phyloP scores from a whole-genome alignment of 345 rosid species.

The Xanthoceras sorbifolium region DNA sequence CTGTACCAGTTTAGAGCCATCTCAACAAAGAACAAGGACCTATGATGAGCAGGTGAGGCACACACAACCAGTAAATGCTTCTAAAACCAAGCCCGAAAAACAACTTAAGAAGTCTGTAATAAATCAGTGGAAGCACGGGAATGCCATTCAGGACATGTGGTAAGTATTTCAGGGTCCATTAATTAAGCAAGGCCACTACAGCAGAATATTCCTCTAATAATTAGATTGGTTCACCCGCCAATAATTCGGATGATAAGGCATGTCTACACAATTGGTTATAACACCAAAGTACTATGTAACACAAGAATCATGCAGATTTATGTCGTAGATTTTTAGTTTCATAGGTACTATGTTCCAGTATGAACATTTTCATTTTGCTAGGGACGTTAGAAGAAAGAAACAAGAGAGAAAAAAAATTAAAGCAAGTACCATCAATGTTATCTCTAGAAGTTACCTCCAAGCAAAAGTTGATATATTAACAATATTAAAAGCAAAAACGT shows the following conservation, averaged over 20 bases:
- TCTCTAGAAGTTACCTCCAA: not conserved
- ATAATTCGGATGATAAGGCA: conserved; percentile 1
- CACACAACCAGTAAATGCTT: not conserved
- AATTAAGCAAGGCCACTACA: not conserved
- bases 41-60: conserved; percentile 4
- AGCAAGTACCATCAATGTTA: conserved; percentile 10
- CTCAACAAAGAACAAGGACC: conserved; percentile 1
- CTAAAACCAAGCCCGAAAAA: not conserved
- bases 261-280: not conserved
- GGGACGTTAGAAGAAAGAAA: not conserved
- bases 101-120: not conserved
- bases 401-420: not conserved
- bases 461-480: not conserved
- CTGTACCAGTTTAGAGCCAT: not conserved
- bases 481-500: conserved; percentile 19
- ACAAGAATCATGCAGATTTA: not conserved
- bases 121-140: not conserved
- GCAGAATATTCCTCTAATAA: not conserved
- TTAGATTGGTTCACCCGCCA: not conserved
- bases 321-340: not conserved
- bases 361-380: not conserved
- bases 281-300: not conserved
- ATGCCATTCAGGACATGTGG: not conserved
- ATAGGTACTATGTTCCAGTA: not conserved
- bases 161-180: conserved; percentile 1